These are phyloP conservation scores for Alternaria sp. DNA, from an alignment of 2,329 filamentous ascomycete genomes.

Conservation along the genomic window DNA sequence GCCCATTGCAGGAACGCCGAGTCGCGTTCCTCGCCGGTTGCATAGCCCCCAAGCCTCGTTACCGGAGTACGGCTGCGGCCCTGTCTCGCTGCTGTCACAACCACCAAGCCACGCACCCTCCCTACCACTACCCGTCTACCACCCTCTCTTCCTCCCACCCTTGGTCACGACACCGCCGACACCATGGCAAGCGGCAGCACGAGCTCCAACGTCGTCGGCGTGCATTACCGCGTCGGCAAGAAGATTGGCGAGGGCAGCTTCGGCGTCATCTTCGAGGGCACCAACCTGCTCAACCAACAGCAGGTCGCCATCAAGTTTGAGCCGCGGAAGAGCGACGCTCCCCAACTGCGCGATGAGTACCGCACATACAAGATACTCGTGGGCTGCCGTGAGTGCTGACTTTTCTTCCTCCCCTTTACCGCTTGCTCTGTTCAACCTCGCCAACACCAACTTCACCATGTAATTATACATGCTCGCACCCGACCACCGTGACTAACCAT, in stretches of 20 bases:
- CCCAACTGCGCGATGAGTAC: slow-evolving; percentile 97
- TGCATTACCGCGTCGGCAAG: slow-evolving; percentile 98
- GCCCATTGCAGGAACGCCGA: slow-evolving; percentile 21
- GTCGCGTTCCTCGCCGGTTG: slow-evolving; percentile 29
- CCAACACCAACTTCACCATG: slow-evolving; percentile 2
- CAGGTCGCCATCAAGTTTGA: slow-evolving; percentile 99
- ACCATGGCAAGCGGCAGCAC: slow-evolving; percentile 86
- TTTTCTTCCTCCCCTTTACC: slow-evolving; percentile 27
- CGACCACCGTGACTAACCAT: slow-evolving; percentile 22
- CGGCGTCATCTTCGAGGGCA: slow-evolving; percentile 98
- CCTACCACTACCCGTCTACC: slow-evolving; percentile 19
- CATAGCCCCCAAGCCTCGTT: slow-evolving; percentile 21
- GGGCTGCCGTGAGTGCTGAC: slow-evolving; percentile 84
- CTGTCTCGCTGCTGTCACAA: slow-evolving; percentile 27
- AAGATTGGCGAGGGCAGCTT: slow-evolving; percentile 99
- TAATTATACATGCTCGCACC: neutral
- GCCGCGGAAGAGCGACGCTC: slow-evolving; percentile 97
- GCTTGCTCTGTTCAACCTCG: slow-evolving; percentile 8
- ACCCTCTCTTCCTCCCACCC: slow-evolving; percentile 17
- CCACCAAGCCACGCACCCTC: slow-evolving; percentile 12
- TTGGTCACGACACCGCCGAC: slow-evolving; percentile 16
- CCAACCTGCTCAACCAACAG: slow-evolving; percentile 98
- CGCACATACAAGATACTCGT: slow-evolving; percentile 99
- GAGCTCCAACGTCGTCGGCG: slow-evolving; percentile 96
- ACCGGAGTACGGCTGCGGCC: slow-evolving; percentile 37